These are phyloP conservation scores for Coffea eugenioides DNA, from an alignment of 257 asterid genomes.

Conservation along the genomic window DNA sequence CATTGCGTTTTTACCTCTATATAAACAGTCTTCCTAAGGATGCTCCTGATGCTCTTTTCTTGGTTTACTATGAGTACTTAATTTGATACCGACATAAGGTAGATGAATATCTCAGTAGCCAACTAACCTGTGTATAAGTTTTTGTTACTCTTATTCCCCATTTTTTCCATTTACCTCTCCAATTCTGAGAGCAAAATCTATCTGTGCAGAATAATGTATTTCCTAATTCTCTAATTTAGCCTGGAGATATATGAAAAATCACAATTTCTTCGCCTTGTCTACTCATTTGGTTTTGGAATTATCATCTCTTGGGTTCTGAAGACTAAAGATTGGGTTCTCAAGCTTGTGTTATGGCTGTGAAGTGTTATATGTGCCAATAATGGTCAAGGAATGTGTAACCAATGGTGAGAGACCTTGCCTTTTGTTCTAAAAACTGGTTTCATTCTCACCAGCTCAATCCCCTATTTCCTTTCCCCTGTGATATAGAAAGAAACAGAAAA, in stretches of 20 bases:
- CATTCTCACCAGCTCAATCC: too few species aligned
- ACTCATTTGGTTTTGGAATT: not conserved
- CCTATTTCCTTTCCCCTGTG: too few species aligned
- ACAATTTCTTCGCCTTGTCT: not conserved
- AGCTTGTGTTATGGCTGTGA: too few species aligned
- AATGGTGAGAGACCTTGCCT: not conserved
- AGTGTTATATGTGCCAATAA: not conserved
- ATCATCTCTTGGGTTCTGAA: not conserved
- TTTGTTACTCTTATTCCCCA: not conserved
- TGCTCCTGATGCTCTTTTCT: constrained; percentile 70
- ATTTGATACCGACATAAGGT: constrained; percentile 32
- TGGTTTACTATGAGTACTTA: constrained; percentile 69
- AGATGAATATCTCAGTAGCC: constrained; percentile 15
- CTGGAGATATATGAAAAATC: not conserved
- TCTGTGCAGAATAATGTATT: constrained; percentile 23
- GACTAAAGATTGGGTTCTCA: not conserved
- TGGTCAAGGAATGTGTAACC: not conserved
- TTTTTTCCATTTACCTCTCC: not conserved
- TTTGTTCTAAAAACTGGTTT: too few species aligned
- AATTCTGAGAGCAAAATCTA: not conserved
- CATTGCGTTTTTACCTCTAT: constrained; percentile 64
- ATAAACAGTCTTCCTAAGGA: constrained; percentile 72
- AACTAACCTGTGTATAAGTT: not conserved
- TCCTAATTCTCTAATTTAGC: constrained; percentile 4
- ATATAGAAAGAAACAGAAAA: too few species aligned